These are phyloP conservation scores for Ormosia emarginata DNA, from an alignment of 306 rosid species.

Conservation along the genomic window DNA sequence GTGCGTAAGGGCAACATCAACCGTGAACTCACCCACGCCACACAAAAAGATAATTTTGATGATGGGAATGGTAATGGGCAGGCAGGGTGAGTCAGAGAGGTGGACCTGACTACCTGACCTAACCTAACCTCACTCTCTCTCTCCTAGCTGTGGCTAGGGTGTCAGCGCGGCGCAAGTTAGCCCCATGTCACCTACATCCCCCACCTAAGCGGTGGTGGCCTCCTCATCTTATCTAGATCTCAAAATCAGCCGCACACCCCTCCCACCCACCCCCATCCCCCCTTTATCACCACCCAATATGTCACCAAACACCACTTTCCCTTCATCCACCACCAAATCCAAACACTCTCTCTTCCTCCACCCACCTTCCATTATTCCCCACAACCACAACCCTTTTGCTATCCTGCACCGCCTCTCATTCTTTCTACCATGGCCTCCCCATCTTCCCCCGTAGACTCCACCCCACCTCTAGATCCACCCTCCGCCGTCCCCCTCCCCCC, in stretches of 20 bases:
- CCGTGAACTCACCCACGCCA: too few species aligned
- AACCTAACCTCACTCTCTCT: not conserved
- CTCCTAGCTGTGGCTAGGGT: not conserved
- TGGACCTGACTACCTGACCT: not conserved
- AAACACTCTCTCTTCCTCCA: not conserved
- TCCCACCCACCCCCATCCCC: slow-evolving; percentile 22
- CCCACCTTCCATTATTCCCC: not conserved
- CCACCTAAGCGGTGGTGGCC: slow-evolving; percentile 58
- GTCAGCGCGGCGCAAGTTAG: slow-evolving; percentile 47
- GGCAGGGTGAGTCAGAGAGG: too few species aligned
- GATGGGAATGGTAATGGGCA: too few species aligned
- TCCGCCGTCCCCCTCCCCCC: not conserved
- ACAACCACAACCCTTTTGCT: not conserved
- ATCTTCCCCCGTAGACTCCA: slow-evolving; percentile 1
- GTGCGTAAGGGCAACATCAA: too few species aligned
- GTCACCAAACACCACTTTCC: not conserved
- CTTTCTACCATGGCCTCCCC: slow-evolving; percentile 34
- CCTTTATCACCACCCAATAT: not conserved
- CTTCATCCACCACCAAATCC: not conserved
- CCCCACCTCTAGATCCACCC: slow-evolving; percentile 24
- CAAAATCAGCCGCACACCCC: slow-evolving; percentile 57
- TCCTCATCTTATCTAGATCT: slow-evolving; percentile 40
- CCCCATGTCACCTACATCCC: slow-evolving; percentile 14
- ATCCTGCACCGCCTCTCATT: slow-evolving; percentile 15
- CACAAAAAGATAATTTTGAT: too few species aligned